phyloP scores from a whole-genome alignment of 1,139 yeast species.

The Arxiozyma heterogenica region DNA sequence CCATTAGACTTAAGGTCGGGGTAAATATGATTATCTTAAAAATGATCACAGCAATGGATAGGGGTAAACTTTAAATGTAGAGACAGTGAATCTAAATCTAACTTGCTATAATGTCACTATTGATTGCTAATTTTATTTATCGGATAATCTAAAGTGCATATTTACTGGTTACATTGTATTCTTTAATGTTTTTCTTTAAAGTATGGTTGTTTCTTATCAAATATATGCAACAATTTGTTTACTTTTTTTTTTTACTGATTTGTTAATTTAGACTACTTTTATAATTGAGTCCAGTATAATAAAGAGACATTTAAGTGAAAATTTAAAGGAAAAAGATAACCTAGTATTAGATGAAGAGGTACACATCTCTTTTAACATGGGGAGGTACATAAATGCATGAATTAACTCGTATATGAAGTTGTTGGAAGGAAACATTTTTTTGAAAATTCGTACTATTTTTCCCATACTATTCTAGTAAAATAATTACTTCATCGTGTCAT shows the following conservation, averaged over 20 bases:
- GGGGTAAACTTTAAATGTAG: neutral
- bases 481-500: too few relatives aligned
- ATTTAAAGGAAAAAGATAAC: neutral
- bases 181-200: too few relatives aligned
- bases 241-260: too few relatives aligned
- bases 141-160: neutral
- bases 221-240: neutral
- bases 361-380: too few relatives aligned
- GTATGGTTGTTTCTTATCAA: neutral
- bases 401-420: neutral
- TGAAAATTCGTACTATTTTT: neutral
- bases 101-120: neutral
- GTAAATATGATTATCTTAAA: neutral
- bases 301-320: neutral
- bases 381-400: neutral
- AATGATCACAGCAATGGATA: neutral
- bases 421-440: neutral
- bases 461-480: too few relatives aligned
- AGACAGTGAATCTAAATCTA: neutral
- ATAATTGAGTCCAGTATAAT: neutral
- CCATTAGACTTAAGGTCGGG: neutral
- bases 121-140: too few relatives aligned
- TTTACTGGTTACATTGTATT: too few relatives aligned
- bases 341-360: neutral
- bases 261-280: too few relatives aligned